Evolutionary conservation across 73 alveolate genomes (phyloP), one percentile per base, ranked within the genome.

Genomic region (Effrenium voratum): DNA sequence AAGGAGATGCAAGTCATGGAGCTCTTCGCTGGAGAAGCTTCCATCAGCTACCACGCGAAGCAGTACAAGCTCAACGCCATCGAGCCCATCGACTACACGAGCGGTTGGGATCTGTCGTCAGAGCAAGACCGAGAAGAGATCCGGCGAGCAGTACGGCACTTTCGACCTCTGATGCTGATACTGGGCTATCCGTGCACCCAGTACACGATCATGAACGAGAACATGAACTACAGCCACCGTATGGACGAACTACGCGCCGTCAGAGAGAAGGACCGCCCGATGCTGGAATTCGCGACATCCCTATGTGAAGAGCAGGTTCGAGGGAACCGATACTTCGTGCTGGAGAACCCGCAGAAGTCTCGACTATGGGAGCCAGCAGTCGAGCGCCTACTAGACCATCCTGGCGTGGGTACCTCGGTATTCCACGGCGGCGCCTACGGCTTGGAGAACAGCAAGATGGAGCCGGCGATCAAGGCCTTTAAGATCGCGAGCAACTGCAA

Each of bases 311-410:
- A n/a, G n/a, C n/a, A n/a, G n/a, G n/a, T n/a, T n/a, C n/a, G n/a
- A n/a, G n/a, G n/a, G n/a, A n/a, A n/a, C n/a, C n/a, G 88, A 16
- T 77, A 77, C 88, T 77, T 77, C 66, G 26, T 77, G 38, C 4
- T 77, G 45, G 88, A 77, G 45, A 77, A 77, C 45, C 88, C 88
- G 16, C 66, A 44, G 38, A 40, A 44, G 2, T 76, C 86, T 3
- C 60, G 43, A 3, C 59, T 76, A 2, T 76, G 86, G 86, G 60
- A 38, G 10, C 12, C n/a, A 1, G 60, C 38, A 38, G 45, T 76
- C 40, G 12, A 15, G 6, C 41, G 26, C 1, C 60, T 76, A 0
- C n/a, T 30, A 41, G 40, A 16, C 3, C 12, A 32, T 10, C 57
- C 86, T 1, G 86, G 86, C 34, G 86, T 76, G 0, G 38, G 59